Evolutionary conservation across 148 eudicot species (phyloP).

Genomic region (Beta vulgaris): DNA sequence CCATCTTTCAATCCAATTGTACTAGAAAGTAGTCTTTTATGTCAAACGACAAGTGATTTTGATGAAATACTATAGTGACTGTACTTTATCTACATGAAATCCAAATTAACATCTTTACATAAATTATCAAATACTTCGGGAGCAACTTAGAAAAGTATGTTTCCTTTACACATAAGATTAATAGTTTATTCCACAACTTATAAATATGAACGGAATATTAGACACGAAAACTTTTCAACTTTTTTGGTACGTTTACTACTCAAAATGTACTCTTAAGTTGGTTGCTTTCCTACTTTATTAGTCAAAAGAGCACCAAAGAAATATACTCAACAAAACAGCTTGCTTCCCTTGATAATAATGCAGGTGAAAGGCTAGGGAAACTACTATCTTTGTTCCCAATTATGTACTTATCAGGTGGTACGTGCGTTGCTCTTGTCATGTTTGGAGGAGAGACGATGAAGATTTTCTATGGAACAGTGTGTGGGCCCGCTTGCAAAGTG

Average conservation of each 20-base stretch:
- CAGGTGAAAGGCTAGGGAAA: constrained; percentile 75
- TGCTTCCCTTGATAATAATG: background rate
- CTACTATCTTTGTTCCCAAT: constrained; percentile 62
- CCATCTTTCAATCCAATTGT: no score
- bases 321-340: background rate
- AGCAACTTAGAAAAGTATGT: constrained; percentile 8
- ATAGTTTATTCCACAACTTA: background rate
- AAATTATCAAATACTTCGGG: background rate
- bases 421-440: constrained; percentile 69
- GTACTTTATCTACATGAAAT: no score
- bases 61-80: no score
- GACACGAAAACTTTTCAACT: background rate
- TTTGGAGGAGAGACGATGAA: constrained; percentile 61
- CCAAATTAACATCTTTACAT: no score
- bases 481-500: constrained; percentile 28
- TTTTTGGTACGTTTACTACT: background rate
- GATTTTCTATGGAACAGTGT: constrained; percentile 41
- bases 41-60: no score
- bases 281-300: constrained; percentile 2
- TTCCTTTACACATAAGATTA: constrained; percentile 13
- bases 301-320: background rate
- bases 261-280: background rate
- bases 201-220: background rate
- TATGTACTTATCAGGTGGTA: constrained; percentile 83
- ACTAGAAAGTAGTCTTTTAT: no score